A percentile compares a stretch with the other conserved stretches of the same genome.
phyloP scores from a whole-genome alignment of 139 green algal genomes.

The Closterium sp. region DNA sequence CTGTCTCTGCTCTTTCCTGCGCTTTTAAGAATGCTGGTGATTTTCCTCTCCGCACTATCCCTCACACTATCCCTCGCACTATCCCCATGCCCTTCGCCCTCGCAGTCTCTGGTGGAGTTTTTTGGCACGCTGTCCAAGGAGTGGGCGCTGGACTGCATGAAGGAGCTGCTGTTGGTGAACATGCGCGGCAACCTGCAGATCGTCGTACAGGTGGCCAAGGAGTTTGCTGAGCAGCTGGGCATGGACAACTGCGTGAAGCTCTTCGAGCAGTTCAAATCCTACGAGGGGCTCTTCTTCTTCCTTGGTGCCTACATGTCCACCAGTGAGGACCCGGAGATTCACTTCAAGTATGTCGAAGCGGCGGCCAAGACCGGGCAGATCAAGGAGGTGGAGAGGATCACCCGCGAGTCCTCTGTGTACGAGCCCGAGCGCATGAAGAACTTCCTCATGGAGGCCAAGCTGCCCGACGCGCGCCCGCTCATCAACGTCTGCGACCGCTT shows the following conservation, averaged over 20 bases:
- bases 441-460: constrained; percentile 99
- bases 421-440: constrained; percentile 83
- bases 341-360: constrained; percentile 99
- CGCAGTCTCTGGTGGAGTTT: constrained; percentile 83
- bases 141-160: constrained; percentile 93
- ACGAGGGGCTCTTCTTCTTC: constrained; percentile 96
- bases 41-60: too few species aligned
- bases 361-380: constrained; percentile 80
- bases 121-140: constrained; percentile 94
- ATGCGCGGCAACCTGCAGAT: constrained; percentile 81
- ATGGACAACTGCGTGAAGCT: constrained; percentile 83
- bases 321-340: constrained; percentile 86
- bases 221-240: constrained; percentile 96
- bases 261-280: constrained; percentile 87
- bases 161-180: constrained; percentile 91
- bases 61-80: too few species aligned
- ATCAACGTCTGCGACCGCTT: constrained; percentile 99
- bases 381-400: constrained; percentile 95
- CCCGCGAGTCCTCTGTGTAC: constrained; percentile 87
- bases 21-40: too few species aligned
- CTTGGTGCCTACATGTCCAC: constrained; percentile 82
- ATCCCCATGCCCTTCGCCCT: background rate
- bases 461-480: constrained; percentile 92
- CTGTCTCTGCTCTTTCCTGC: too few species aligned
- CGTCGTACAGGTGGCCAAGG: constrained; percentile 86